These are phyloP conservation scores for Fusarium globosum DNA, from an alignment of 2,329 filamentous ascomycete species.

Conservation along the genomic window DNA sequence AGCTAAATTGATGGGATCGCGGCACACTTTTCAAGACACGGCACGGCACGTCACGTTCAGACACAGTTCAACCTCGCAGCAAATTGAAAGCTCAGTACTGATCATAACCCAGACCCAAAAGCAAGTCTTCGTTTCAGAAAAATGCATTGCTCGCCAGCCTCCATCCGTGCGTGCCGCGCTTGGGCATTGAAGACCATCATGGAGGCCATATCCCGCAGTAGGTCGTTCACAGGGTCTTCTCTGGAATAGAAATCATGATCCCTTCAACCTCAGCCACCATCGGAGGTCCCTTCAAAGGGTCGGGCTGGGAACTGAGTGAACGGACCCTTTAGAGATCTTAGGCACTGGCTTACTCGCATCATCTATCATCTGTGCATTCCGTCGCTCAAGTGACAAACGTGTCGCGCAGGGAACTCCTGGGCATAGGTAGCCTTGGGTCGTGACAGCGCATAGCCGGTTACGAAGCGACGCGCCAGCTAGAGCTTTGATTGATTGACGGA, in stretches of 20 bases:
- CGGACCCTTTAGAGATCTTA: slow-evolving; percentile 38
- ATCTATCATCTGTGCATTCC: slow-evolving; percentile 35
- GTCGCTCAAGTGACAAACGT: slow-evolving; percentile 36
- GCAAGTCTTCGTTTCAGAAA: slow-evolving; percentile 2
- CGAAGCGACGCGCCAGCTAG: slow-evolving; percentile 33
- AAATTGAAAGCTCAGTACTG: neutral
- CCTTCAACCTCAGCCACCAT: slow-evolving; percentile 32
- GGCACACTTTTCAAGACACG: slow-evolving; percentile 24
- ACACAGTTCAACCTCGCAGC: neutral
- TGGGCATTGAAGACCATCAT: slow-evolving; percentile 13
- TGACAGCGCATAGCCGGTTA: slow-evolving; percentile 31
- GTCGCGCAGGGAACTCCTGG: slow-evolving; percentile 42
- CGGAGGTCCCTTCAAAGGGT: slow-evolving; percentile 23
- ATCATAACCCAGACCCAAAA: neutral
- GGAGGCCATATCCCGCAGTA: slow-evolving; percentile 13
- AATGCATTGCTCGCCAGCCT: neutral
- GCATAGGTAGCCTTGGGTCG: slow-evolving; percentile 9
- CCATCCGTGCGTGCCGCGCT: slow-evolving; percentile 25
- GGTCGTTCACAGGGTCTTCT: slow-evolving; percentile 17
- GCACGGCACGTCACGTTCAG: slow-evolving; percentile 27
- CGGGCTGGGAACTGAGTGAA: slow-evolving; percentile 19
- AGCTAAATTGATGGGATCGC: slow-evolving; percentile 30
- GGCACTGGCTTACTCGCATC: slow-evolving; percentile 31
- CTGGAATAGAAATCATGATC: slow-evolving; percentile 15
- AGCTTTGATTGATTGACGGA: slow-evolving; percentile 4